Evolutionary conservation across 345 rosid species (phyloP).

Genomic region (Populus euphratica): DNA sequence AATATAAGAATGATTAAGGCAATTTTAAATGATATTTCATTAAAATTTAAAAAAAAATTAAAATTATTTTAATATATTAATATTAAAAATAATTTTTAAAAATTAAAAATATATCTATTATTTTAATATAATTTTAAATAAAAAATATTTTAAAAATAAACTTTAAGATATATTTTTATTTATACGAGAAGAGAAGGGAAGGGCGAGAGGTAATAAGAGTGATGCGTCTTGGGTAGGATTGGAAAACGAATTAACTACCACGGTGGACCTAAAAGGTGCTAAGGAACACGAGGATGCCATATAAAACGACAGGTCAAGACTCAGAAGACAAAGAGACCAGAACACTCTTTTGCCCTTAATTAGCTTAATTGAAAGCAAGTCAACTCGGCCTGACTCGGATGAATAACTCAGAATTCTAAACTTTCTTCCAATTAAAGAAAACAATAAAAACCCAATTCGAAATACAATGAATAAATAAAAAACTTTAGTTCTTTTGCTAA

Average conservation of each 20-base stretch:
- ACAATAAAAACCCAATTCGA: background rate
- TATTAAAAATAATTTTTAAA: too few species aligned
- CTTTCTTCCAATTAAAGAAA: too few species aligned
- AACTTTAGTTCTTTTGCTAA: too few species aligned
- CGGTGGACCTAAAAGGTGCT: background rate
- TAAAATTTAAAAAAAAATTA: too few species aligned
- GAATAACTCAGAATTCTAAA: background rate
- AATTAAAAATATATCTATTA: too few species aligned
- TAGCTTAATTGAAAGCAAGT: background rate
- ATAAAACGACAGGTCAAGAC: background rate
- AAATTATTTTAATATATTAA: too few species aligned
- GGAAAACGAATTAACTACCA: background rate
- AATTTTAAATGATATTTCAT: too few species aligned
- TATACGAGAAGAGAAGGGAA: background rate
- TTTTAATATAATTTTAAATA: too few species aligned
- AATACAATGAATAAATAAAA: too few species aligned
- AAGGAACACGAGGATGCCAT: background rate
- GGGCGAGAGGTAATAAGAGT: background rate
- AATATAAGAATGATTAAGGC: background rate
- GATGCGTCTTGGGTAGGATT: background rate
- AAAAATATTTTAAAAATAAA: background rate
- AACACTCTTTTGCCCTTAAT: background rate
- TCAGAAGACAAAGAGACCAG: background rate
- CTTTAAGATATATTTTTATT: too few species aligned
- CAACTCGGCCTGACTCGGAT: background rate